phyloP scores from a whole-genome alignment of 2,329 filamentous ascomycete species.

The Curvularia eragrostidis region DNA sequence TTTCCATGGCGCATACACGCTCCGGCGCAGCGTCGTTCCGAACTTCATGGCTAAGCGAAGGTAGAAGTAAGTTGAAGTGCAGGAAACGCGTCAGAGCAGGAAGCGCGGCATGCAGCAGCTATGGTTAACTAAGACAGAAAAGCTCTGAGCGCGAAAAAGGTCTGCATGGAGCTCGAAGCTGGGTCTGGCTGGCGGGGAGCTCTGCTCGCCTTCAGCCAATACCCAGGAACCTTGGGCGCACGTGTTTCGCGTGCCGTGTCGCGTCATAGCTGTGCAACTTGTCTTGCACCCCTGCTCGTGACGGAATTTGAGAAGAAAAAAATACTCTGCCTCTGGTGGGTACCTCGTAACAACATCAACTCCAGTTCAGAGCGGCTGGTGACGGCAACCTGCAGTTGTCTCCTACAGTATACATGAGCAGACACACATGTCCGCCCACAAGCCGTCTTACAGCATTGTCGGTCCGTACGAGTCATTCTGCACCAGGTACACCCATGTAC shows the following conservation, averaged over 20 bases:
- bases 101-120: constrained; percentile 17
- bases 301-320: background rate
- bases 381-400: background rate
- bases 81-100: constrained; percentile 14
- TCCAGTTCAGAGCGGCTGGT: background rate
- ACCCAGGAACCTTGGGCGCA: constrained; percentile 15
- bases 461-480: constrained; percentile 10
- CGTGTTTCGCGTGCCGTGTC: constrained; percentile 14
- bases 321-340: background rate
- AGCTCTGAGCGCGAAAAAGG: constrained; percentile 13
- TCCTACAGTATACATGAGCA: background rate
- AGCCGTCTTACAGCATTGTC: background rate
- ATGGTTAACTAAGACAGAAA: constrained; percentile 2
- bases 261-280: constrained; percentile 17
- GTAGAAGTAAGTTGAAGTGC: background rate
- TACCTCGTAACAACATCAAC: background rate
- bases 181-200: constrained; percentile 16
- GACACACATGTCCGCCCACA: background rate
- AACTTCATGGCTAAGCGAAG: constrained; percentile 75
- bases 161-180: constrained; percentile 16
- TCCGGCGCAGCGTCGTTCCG: constrained; percentile 82
- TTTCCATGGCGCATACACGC: constrained; percentile 86
- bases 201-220: constrained; percentile 11
- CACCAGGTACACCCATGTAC: constrained; percentile 13
- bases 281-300: constrained; percentile 1